A percentile compares a stretch with the other conserved stretches of the same genome.
phyloP scores from a whole-genome alignment of 345 rosid genomes.

The Aquilaria yunnanensis region DNA sequence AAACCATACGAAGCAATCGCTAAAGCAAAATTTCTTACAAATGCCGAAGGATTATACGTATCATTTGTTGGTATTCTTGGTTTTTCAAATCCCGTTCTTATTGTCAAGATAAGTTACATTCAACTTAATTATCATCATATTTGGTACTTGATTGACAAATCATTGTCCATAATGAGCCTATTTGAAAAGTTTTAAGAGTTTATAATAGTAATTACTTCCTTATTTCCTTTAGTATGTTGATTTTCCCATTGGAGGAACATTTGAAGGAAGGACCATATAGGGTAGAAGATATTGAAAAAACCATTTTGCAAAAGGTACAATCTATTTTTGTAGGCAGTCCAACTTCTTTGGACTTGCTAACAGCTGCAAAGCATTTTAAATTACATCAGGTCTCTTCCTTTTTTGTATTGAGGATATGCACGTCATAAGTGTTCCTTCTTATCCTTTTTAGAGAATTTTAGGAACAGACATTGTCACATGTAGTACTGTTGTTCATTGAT shows the following conservation, averaged over 20 bases:
- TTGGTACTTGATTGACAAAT: conserved; percentile 18
- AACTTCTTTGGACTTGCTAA: conserved; percentile 74
- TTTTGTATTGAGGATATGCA: conserved; percentile 56
- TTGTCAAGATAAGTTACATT: conserved; percentile 69
- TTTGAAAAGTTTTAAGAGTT: neutral
- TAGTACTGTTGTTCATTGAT: conserved; percentile 17
- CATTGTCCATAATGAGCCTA: neutral
- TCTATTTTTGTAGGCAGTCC: conserved; percentile 58
- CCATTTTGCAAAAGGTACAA: conserved; percentile 41
- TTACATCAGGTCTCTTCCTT: conserved; percentile 57
- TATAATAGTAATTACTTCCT: neutral
- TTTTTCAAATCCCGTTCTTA: conserved; percentile 73
- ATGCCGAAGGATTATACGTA: conserved; percentile 82
- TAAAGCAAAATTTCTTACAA: conserved; percentile 80
- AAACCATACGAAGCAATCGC: conserved; percentile 60
- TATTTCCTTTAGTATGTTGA: neutral
- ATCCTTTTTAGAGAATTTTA: neutral
- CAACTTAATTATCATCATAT: conserved; percentile 10
- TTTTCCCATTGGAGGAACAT: conserved; percentile 41
- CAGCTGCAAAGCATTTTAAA: conserved; percentile 71
- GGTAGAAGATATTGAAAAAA: conserved; percentile 70
- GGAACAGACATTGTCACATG: neutral
- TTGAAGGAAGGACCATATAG: conserved; percentile 77
- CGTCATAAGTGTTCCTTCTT: conserved; percentile 4
- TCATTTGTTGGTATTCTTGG: conserved; percentile 45